A percentile compares a stretch with the other conserved stretches of the same genome.
phyloP scores from a whole-genome alignment of 345 rosid species.

The Trapa bicornis region DNA sequence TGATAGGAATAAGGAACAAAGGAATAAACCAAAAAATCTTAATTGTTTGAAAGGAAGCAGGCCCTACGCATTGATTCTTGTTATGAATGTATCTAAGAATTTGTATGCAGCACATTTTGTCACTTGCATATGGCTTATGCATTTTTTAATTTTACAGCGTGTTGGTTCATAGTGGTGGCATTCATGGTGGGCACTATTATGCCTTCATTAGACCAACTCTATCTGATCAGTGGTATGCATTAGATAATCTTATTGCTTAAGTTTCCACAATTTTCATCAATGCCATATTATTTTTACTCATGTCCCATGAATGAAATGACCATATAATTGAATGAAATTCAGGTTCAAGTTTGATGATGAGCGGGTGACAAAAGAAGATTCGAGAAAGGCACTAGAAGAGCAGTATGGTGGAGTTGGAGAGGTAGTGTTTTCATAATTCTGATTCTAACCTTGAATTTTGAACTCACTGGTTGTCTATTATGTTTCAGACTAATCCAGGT shows the following conservation, averaged over 20 bases:
- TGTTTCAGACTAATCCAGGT: conserved; percentile 77
- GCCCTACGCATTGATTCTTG: neutral
- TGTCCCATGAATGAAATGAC: neutral
- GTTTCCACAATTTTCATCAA: neutral
- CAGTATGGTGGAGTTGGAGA: conserved; percentile 99
- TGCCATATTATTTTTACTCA: too few species aligned
- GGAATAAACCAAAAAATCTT: neutral
- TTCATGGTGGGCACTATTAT: conserved; percentile 98
- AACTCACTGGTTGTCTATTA: conserved; percentile 8
- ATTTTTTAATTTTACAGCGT: conserved; percentile 37
- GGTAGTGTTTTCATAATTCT: conserved; percentile 26
- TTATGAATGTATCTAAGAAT: neutral
- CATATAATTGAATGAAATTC: neutral
- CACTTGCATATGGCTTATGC: neutral
- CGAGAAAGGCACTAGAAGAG: conserved; percentile 84
- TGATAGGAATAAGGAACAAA: neutral
- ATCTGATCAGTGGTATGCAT: conserved; percentile 74
- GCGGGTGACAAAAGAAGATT: conserved; percentile 92
- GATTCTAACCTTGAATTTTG: conserved; percentile 6
- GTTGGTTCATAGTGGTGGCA: conserved; percentile 96
- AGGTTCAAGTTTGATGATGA: conserved; percentile 99
- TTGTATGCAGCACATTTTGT: neutral
- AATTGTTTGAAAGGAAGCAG: neutral
- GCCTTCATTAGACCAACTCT: conserved; percentile 92
- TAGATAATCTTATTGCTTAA: neutral